Evolutionary conservation across 2,329 filamentous ascomycete species (phyloP), one percentile per base, ranked within the genome.

Genomic region (Diaporthe nobilis): DNA sequence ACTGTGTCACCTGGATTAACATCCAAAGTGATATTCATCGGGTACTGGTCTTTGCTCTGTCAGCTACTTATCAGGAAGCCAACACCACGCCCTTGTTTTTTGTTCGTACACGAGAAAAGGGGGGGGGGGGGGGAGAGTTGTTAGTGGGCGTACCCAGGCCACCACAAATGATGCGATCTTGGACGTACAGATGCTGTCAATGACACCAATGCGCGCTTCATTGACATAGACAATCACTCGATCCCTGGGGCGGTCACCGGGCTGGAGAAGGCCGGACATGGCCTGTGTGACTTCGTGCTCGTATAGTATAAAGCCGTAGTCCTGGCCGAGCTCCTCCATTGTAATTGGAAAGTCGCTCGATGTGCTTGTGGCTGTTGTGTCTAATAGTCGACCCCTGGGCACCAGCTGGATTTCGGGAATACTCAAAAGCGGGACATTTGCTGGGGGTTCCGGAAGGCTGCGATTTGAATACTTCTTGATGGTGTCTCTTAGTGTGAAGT

Each of bases 161-260:
- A 63, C 15, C 7, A 20, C 15, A 20, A 44, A 22, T 5, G 10
- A 63, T 22, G 13, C 42, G 39, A 44, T 17, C 25, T 22, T 44
- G 9, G 12, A 67, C 55, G 80, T 76, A 77, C 89, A 88, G 25
- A 83, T 85, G 77, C 82, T 85, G 75, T 90, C 88, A 42, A 89
- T 85, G 6, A 89, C 85, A 1, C 87, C 87, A 22, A 81, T 76
- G 9, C 81, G 82, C 5, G 72, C 78, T 0, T 81, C 83, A 71
- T 89, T 88, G 37, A 88, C 82, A 74, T 88, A 89, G 9, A 88
- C 84, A 5, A 89, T 80, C 6, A 89, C 82, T 17, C 88, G 83
- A 74, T 89, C 87, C 8, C 86, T 81, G 2, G 87, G 82, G 6
- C 82, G 80, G 75, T 88, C 87, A 5, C 87, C 88, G 0, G 85